phyloP scores from a whole-genome alignment of 495 filamentous ascomycete genomes.

The Trichoderma erinaceum region DNA sequence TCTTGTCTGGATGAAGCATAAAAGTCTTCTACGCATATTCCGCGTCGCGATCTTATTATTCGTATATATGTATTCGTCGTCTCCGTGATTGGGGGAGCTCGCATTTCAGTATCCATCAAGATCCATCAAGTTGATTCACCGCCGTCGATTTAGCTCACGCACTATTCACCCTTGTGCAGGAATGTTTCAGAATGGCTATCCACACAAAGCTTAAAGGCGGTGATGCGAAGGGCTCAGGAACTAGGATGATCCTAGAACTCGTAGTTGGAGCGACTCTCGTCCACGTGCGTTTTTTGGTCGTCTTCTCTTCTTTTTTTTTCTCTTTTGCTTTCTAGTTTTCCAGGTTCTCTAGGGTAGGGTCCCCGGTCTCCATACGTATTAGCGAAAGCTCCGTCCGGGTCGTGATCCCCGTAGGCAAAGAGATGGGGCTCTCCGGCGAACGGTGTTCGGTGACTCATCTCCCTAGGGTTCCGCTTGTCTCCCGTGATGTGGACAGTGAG shows the following conservation, averaged over 20 bases:
- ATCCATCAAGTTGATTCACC: slow-evolving; percentile 6
- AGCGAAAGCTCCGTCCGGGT: neutral
- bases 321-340: neutral
- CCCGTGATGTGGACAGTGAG: slow-evolving; percentile 11
- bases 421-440: slow-evolving; percentile 8
- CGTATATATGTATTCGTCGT: neutral
- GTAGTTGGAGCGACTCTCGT: neutral
- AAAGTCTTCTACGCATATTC: neutral
- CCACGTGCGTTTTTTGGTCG: neutral
- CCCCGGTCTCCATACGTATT: neutral
- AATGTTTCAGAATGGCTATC: slow-evolving; percentile 1
- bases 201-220: neutral
- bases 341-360: neutral
- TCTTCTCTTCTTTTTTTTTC: neutral
- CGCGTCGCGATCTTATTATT: neutral
- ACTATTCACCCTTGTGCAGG: neutral
- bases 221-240: neutral
- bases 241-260: neutral
- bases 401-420: neutral
- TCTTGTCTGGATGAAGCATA: neutral
- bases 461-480: slow-evolving; percentile 11
- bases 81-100: neutral
- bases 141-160: slow-evolving; percentile 5
- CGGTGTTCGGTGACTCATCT: slow-evolving; percentile 8
- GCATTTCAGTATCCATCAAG: neutral